Percentiles rank a stretch among this genome's conserved stretches.
Evolutionary conservation across 257 asterid genomes (phyloP).

Genomic region (Scutellaria baicalensis): DNA sequence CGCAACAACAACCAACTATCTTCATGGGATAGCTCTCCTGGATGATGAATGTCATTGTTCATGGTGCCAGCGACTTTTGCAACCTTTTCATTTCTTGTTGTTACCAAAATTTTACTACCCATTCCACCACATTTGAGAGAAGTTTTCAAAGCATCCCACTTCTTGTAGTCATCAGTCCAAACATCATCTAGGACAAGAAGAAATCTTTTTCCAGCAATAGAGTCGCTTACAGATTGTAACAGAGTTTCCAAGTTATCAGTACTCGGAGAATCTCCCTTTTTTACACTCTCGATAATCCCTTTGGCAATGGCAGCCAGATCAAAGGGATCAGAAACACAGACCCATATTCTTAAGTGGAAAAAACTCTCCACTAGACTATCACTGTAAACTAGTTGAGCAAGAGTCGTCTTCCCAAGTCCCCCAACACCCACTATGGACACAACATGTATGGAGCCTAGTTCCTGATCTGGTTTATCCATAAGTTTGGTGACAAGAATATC

Average conservation of each 20-base stretch:
- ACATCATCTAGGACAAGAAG: not conserved
- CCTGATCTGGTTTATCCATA: not conserved
- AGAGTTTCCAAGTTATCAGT: not conserved
- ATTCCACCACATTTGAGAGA: not conserved
- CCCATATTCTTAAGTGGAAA: not conserved
- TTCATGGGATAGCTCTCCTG: not conserved
- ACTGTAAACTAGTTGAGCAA: not conserved
- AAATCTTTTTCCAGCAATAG: not conserved
- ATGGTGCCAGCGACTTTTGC: not conserved
- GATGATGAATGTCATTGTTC: not conserved
- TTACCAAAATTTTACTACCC: not conserved
- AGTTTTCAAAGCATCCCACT: not conserved
- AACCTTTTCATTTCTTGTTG: not conserved
- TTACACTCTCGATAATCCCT: not conserved
- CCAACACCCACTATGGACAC: not conserved
- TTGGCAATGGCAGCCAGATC: not conserved
- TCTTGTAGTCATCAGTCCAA: not conserved
- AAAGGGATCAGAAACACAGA: conserved; percentile 6
- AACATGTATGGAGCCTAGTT: not conserved
- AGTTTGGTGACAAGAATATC: not conserved
- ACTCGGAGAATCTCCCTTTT: not conserved
- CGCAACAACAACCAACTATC: not conserved
- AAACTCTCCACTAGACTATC: not conserved
- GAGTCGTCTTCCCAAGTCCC: conserved; percentile 1
- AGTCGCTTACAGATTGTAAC: not conserved